Conservation (phyloP, 1,284 basidiomycete genomes). For the Ceratobasidium sp. region DNA sequence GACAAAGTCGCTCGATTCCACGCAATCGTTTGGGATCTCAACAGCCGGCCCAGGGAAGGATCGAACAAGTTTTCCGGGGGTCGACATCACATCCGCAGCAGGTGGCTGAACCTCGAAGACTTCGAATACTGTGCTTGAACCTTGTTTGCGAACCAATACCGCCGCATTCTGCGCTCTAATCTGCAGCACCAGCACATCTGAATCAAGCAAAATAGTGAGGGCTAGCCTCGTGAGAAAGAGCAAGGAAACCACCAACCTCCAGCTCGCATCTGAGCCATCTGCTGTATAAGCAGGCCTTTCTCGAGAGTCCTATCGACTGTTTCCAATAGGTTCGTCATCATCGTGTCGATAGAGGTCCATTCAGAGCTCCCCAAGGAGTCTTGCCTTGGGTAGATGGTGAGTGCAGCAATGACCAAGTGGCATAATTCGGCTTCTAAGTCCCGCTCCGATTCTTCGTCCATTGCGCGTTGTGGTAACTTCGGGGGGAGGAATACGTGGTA, state of each 20-base stretch:
- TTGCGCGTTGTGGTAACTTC: conserved; percentile 55
- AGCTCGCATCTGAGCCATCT: neutral
- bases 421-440: neutral
- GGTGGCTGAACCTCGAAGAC: conserved; percentile 58
- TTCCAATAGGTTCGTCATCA: neutral
- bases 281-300: neutral
- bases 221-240: neutral
- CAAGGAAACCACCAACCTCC: conserved; percentile 46
- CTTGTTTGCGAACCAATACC: conserved; percentile 55
- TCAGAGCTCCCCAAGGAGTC: conserved; percentile 51
- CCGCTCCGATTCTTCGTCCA: neutral
- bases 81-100: conserved; percentile 53
- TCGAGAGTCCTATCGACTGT: neutral
- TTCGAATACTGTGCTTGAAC: conserved; percentile 53
- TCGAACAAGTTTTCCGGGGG: conserved; percentile 56
- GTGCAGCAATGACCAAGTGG: conserved; percentile 49
- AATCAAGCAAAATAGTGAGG: conserved; percentile 24
- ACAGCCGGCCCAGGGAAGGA: conserved; percentile 53
- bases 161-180: conserved; percentile 60
- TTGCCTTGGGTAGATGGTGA: conserved; percentile 47
- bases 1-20: conserved; percentile 51
- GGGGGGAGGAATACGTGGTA: conserved; percentile 59
- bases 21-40: conserved; percentile 44
- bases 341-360: neutral
- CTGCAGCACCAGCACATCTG: conserved; percentile 55